Base-by-base conservation (phyloP, 305 asterid species). In the Solanum hybrid region DNA sequence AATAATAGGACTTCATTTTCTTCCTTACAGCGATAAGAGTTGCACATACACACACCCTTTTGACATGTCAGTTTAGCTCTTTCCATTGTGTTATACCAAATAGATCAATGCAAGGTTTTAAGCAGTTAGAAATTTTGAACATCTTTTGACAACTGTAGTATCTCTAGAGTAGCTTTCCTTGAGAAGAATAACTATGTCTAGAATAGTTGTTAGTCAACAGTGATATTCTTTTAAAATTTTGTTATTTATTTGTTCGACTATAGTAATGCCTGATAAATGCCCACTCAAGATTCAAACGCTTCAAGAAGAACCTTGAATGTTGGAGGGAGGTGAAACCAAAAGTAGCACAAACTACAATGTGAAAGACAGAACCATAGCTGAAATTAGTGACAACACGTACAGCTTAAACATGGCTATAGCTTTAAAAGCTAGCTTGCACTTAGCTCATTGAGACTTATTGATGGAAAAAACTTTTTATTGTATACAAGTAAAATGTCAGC, bases 1-100 rank as follows among this genome's bases (percentile, higher is more conserved):
- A 84, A 84, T 51, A 51, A 45, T 83, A 73, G 76, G 31, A 51
- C 88, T 51, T 84, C 76, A 84, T 84, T 84, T 83, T 84, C 88
- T 84, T 84, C 88, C 41, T 51, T 84, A 20, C 88, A 32, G 88
- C 10, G 1, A 6, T 11, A 29, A 85, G 88, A 85, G 37, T 10
- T 51, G 88, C 39, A 51, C 88, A 84, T 31, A 84, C 45, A 36
- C 75, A 83, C 27, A 26, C 75, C 75, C 41, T 27, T 45, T n/a
- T 31, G 41, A 57, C 88, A 27, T 45, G 87, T 83, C 17, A 41
- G 4, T 32, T 83, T 84, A 84, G 88, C 27, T 84, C 45, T 57
- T 85, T 22, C 88, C 45, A 22, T 81, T 32, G 65, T 85, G 32
- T 51, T 6, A 85, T 31, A 85, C 39, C 77, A 85, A 85, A 32